These are phyloP conservation scores for Fraxinus floribunda DNA, from an alignment of 305 asterid genomes.

Conservation along the genomic window DNA sequence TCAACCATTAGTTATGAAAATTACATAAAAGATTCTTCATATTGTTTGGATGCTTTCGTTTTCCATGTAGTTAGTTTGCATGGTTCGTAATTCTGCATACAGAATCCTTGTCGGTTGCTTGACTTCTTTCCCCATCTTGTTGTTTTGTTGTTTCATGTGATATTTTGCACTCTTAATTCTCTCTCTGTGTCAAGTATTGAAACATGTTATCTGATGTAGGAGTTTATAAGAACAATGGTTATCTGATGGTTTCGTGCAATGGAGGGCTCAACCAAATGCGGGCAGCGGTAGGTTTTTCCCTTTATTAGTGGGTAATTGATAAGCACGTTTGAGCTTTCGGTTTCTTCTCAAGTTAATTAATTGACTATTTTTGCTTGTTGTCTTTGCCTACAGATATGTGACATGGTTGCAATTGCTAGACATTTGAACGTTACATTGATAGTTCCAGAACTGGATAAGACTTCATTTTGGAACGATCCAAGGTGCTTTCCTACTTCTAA, in stretches of 20 bases:
- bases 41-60: conserved; percentile 1
- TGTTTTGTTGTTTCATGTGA: not conserved
- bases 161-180: not conserved
- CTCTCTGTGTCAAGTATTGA: not conserved
- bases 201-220: conserved; percentile 39
- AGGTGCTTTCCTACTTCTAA: conserved; percentile 43
- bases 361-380: not conserved
- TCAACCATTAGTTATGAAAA: not conserved
- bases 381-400: conserved; percentile 62
- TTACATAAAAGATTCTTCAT: not conserved
- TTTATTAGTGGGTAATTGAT: conserved; percentile 5
- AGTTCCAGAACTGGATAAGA: conserved; percentile 91
- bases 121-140: not conserved
- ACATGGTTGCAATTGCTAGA: conserved; percentile 97
- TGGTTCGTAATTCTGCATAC: not conserved
- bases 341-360: not conserved
- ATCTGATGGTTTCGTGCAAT: conserved; percentile 91
- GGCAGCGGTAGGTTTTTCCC: conserved; percentile 66
- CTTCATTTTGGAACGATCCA: conserved; percentile 96
- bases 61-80: not conserved
- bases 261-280: conserved; percentile 99
- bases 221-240: conserved; percentile 93
- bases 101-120: not conserved
- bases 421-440: conserved; percentile 78
- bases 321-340: not conserved